phyloP scores from a whole-genome alignment of 1,284 basidiomycete species.

The Puccinia horiana region DNA sequence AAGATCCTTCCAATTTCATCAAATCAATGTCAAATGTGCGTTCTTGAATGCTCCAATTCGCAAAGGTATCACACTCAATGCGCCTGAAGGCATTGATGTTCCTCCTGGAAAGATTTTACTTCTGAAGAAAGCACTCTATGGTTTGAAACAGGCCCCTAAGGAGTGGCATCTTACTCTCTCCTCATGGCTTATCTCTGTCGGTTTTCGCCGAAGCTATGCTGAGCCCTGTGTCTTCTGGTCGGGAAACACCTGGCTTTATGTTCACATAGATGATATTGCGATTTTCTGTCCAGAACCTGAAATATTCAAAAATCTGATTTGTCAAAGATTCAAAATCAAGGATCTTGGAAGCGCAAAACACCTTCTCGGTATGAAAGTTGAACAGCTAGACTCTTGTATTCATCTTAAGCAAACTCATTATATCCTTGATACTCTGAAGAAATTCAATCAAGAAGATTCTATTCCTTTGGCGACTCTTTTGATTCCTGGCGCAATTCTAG shows the following conservation, averaged over 20 bases:
- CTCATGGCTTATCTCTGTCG: conserved; percentile 4
- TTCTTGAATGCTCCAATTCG: conserved; percentile 15
- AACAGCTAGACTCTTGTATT: background rate
- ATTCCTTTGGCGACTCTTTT: conserved; percentile 1
- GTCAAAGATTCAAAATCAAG: conserved; percentile 9
- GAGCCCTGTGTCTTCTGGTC: conserved; percentile 15
- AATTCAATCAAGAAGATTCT: background rate
- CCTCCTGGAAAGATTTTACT: background rate
- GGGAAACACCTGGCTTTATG: background rate
- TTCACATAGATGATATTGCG: conserved; percentile 6
- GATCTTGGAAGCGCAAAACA: background rate
- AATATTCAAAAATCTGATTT: background rate
- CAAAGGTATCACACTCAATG: background rate
- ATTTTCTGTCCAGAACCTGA: background rate
- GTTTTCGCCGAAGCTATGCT: conserved; percentile 7
- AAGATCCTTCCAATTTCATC: background rate
- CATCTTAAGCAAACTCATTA: background rate
- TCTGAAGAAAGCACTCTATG: background rate
- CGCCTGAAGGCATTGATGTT: background rate
- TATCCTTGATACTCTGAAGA: background rate
- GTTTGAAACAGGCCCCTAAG: conserved; percentile 16
- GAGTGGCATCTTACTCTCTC: conserved; percentile 3
- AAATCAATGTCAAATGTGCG: conserved; percentile 21
- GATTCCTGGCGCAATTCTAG: background rate
- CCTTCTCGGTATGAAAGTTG: background rate